Base-by-base conservation (phyloP, 192 early-diverging fungal genomes). In the Dimargaris verticillata region DNA sequence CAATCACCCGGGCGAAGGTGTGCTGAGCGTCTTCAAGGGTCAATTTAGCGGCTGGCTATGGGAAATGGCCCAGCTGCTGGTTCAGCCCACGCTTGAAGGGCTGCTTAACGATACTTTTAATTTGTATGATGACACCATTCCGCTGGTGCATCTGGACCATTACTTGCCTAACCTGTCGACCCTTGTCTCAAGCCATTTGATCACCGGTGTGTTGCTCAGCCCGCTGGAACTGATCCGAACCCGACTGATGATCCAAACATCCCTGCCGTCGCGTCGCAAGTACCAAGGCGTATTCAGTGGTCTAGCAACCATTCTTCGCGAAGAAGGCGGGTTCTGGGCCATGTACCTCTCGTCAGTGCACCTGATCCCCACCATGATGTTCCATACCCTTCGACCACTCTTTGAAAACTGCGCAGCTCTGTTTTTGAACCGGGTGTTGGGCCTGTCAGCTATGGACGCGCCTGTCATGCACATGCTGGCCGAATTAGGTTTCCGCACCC, bases 151-250 rank as follows among this genome's bases (percentile, higher is more conserved):
- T 59, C 68, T 79, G 69, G 82, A 78, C 67, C 76, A 52, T 64
- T 74, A 66, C 50, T 80, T 73, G 5, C 78, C 83, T 38, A 81
- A 81, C 44, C 60, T 84, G 14, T 72, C 79, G 13, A 95, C 95
- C 0, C 64, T 85, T 49, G 78, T 93, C 0, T 68, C 76, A 2
- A 88, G 86, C 15, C 80, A 87, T 68, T 68, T 88, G 0, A 64
- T 88, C 24, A 82, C 87, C 6, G 93, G 93, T 9, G 73, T 85
- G 60, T 42, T 88, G 43, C 76, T 99, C 48, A 88, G 86, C 62
- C 95, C 95, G 3, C 71, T 99, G 49, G 95, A 99, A 63, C 72
- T 97, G 15, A 80, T 88, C 52, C 80, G 84, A 47, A 95, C 93
- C 48, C 85, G 92, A 53, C 69, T 96, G 55, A 76, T 92, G 43